Evolutionary conservation across 2,329 filamentous ascomycete species (phyloP).

Genomic region (Colletotrichum nymphaeae): DNA sequence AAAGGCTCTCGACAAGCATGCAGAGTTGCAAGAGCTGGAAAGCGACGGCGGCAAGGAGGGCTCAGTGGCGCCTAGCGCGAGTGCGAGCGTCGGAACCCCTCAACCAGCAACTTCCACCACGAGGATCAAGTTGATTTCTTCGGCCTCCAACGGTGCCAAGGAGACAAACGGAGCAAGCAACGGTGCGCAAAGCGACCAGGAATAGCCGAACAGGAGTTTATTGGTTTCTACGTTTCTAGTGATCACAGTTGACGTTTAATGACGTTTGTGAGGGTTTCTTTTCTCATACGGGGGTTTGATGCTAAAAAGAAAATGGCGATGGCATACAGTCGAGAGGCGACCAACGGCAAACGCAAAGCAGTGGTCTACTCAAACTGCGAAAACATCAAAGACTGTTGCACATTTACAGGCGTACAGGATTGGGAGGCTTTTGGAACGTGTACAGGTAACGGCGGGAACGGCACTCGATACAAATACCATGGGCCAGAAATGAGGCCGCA

Average conservation of each 20-base stretch:
- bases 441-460: conserved; percentile 37
- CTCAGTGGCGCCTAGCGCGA: conserved; percentile 56
- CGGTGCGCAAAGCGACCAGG: conserved; percentile 64
- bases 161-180: conserved; percentile 46
- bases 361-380: conserved; percentile 8
- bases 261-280: conserved; percentile 11
- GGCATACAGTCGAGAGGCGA: conserved; percentile 6
- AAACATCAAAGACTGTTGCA: conserved; percentile 22
- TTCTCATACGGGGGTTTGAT: conserved; percentile 30
- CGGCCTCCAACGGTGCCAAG: conserved; percentile 48
- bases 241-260: conserved; percentile 18
- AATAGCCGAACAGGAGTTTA: conserved; percentile 44
- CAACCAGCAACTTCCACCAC: conserved; percentile 67
- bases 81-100: conserved; percentile 72
- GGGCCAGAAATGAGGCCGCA: conserved; percentile 33
- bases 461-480: conserved; percentile 42
- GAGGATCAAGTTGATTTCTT: conserved; percentile 76
- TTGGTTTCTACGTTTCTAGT: conserved; percentile 23
- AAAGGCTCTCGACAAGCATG: conserved; percentile 63
- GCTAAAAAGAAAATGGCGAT: conserved; percentile 33
- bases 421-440: conserved; percentile 37
- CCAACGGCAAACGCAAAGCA: neutral
- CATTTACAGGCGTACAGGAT: conserved; percentile 33
- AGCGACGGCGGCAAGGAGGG: conserved; percentile 52
- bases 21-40: conserved; percentile 68